Evolutionary conservation across 2,329 filamentous ascomycete species (phyloP), one percentile per base, ranked within the genome.

Genomic region (Verticillium tricorpus): DNA sequence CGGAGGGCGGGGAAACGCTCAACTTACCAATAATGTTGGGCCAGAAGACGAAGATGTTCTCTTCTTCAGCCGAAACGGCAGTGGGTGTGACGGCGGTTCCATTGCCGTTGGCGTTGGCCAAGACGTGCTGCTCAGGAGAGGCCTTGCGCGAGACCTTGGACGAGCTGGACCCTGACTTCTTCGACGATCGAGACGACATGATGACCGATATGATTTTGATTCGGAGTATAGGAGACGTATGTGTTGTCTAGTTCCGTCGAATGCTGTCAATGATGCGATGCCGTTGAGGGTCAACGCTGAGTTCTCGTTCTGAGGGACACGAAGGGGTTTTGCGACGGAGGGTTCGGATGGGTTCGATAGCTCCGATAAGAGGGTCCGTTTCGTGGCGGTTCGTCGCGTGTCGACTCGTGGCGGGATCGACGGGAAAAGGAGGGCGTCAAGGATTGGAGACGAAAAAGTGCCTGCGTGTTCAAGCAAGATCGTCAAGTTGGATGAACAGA

Each of bases 41-140:
- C 76, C 85, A 88, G 76, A 94, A 93, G 35, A 93, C 75, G 67
- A 93, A 94, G 66, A 94, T 89, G 74, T 94, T 94, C 76, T 93
- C 90, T 52, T 76, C 72, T 11, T 77, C 72, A 22, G 45, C 19
- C 11, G 37, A 57, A 75, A 67, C 57, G 75, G 54, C 69, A 50
- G 71, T 78, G 64, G 75, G 73, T 11, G 39, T 17, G 45, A 35
- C 45, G 28, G 40, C 32, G 65, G 74, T 70, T 59, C 74, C 76
- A 61, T 75, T 72, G 60, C 79, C 77, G 66, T 83, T 83, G 45
- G n/a, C 45, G 19, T 50, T 50, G 7, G 22, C 17, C 45, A 50
- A n/a, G 17, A n/a, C 17, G n/a, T 25, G 45, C 45, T 50, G 45
- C 19, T 50, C 45, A 8, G 45, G 45, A 50, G 45, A 50, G 8